Percentiles rank a stretch among this genome's conserved stretches.
Evolutionary conservation across 2,329 filamentous ascomycete species (phyloP).

Genomic region (Fusarium newnesense): DNA sequence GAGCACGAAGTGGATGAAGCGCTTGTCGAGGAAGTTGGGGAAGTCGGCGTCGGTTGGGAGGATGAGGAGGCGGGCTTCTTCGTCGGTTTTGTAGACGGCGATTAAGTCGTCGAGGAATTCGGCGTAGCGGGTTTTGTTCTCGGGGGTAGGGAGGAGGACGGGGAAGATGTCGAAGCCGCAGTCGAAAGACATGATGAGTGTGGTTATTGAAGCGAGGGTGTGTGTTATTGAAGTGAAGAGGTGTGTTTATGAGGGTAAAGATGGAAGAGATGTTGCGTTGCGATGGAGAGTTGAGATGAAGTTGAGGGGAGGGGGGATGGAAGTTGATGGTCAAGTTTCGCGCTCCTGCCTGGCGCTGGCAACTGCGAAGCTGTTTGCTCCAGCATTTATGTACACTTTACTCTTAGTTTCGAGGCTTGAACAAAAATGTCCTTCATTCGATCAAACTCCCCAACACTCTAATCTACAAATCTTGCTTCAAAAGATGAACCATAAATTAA

Average conservation of each 20-base stretch:
- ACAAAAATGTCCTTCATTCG: background rate
- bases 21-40: background rate
- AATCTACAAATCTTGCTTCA: background rate
- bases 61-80: background rate
- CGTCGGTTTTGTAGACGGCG: background rate
- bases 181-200: background rate
- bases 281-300: background rate
- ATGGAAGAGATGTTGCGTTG: background rate
- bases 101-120: background rate
- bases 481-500: background rate
- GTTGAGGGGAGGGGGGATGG: background rate
- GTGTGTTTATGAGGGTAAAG: too few relatives aligned
- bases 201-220: background rate
- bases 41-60: background rate
- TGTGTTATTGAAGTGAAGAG: background rate
- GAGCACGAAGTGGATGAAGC: background rate
- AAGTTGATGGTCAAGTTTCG: background rate
- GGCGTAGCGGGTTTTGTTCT: background rate
- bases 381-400: background rate
- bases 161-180: slow-evolving; percentile 22
- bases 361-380: background rate
- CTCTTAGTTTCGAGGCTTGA: too few relatives aligned
- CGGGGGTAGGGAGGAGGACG: background rate
- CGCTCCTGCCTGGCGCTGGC: background rate
- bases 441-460: background rate